These are phyloP conservation scores for Omphalea diandra DNA, from an alignment of 441 rosid genomes.

Conservation along the genomic window DNA sequence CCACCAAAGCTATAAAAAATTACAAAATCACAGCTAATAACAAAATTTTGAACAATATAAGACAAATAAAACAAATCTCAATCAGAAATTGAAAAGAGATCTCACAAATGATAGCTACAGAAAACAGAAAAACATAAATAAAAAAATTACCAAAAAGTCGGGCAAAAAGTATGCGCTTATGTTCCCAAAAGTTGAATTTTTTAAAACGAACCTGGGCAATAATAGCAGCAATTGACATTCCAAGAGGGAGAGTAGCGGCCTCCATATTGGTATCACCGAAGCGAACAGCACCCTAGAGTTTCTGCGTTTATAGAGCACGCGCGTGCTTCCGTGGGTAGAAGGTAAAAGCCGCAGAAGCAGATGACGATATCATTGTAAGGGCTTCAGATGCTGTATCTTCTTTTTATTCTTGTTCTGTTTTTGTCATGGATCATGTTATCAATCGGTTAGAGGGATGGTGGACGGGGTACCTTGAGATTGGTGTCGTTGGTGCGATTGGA, in stretches of 20 bases:
- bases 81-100: neutral
- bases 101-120: neutral
- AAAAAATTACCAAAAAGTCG: neutral
- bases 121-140: conserved; percentile 19
- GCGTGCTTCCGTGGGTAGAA: conserved; percentile 31
- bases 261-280: conserved; percentile 40
- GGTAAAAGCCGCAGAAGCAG: conserved; percentile 38
- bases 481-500: too few species aligned
- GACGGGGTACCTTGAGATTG: too few species aligned
- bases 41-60: neutral
- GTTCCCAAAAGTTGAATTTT: neutral
- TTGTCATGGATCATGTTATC: neutral
- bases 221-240: conserved; percentile 92
- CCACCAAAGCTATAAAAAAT: neutral
- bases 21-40: neutral
- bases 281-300: conserved; percentile 38
- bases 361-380: conserved; percentile 18
- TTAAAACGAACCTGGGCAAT: conserved; percentile 62
- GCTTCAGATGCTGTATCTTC: conserved; percentile 36
- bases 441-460: too few species aligned
- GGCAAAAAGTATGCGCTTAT: neutral
- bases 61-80: conserved; percentile 8
- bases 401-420: conserved; percentile 9
- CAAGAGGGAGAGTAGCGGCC: conserved; percentile 80
- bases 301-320: conserved; percentile 42